Percentiles rank a stretch among this genome's conserved stretches.
phyloP scores from a whole-genome alignment of 352 stramenopile species.

The Phytophthora melonis region DNA sequence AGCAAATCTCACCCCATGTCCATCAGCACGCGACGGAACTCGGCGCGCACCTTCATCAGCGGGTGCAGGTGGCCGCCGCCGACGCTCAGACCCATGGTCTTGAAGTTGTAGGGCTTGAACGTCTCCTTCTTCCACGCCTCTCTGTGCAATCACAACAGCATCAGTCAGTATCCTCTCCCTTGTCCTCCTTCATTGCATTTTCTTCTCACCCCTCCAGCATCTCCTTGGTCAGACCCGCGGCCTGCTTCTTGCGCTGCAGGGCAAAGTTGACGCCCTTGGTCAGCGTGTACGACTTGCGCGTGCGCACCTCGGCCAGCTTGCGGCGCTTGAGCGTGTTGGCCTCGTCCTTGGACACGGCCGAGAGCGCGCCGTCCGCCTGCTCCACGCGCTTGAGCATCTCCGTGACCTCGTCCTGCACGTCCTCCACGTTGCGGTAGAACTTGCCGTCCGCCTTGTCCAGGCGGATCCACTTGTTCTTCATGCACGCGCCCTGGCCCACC shows the following conservation, averaged over 20 bases:
- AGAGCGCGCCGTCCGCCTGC: constrained; percentile 60
- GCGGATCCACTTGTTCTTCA: constrained; percentile 99
- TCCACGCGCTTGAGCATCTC: constrained; percentile 91
- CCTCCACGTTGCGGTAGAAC: constrained; percentile 84
- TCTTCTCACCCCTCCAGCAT: constrained; percentile 94
- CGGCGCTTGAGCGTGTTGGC: constrained; percentile 86
- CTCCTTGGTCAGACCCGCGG: constrained; percentile 98
- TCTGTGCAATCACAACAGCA: constrained; percentile 37
- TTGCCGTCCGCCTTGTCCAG: constrained; percentile 93
- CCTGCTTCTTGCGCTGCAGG: constrained; percentile 95
- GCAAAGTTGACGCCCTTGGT: constrained; percentile 94
- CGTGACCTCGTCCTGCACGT: constrained; percentile 72
- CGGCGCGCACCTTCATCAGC: constrained; percentile 97
- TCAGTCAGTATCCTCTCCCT: background rate
- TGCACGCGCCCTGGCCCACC: constrained; percentile 96
- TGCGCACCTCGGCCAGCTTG: constrained; percentile 83
- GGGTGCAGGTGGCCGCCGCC: constrained; percentile 98
- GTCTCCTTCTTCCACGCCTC: constrained; percentile 95
- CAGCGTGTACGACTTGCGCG: constrained; percentile 96
- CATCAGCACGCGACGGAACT: constrained; percentile 99
- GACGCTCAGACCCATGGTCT: constrained; percentile 94
- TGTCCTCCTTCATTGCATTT: background rate
- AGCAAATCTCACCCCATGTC: constrained; percentile 94
- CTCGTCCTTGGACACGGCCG: constrained; percentile 74
- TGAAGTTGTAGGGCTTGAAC: constrained; percentile 99